These are phyloP conservation scores for Kwoniella botswanensis DNA, from an alignment of 768 basidiomycete genomes.

Conservation along the genomic window DNA sequence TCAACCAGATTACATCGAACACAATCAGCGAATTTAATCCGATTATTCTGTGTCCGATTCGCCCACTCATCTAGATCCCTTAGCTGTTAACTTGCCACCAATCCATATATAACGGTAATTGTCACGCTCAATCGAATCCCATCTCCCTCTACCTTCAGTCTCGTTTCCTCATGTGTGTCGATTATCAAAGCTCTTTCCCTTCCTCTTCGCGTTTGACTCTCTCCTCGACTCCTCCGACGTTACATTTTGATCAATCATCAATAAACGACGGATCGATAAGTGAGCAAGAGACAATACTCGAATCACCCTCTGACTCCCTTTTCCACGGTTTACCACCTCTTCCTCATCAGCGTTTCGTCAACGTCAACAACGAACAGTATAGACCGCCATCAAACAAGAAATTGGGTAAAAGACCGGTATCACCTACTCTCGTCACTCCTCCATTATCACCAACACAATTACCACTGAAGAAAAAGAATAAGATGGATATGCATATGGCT, in stretches of 20 bases:
- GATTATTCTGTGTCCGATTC: background rate
- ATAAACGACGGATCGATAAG: conserved; percentile 24
- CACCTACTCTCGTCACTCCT: conserved; percentile 12
- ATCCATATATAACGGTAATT: background rate
- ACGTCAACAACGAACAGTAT: background rate
- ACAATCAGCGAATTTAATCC: background rate
- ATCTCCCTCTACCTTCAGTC: background rate
- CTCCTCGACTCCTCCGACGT: conserved; percentile 20
- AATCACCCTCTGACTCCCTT: conserved; percentile 22
- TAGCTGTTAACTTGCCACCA: background rate
- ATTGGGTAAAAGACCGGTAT: conserved; percentile 22
- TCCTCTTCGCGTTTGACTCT: conserved; percentile 21
- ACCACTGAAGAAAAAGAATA: conserved; percentile 17
- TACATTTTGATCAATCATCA: conserved; percentile 23
- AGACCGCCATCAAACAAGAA: conserved; percentile 4
- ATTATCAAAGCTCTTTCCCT: conserved; percentile 17
- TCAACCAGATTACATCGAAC: background rate
- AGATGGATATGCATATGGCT: conserved; percentile 49
- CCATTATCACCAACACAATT: conserved; percentile 2
- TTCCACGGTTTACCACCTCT: conserved; percentile 5
- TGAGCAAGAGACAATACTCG: conserved; percentile 28
- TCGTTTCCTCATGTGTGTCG: conserved; percentile 18
- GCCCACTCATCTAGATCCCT: background rate
- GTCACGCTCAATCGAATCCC: background rate
- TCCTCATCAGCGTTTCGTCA: background rate